Evolutionary conservation across 139 green algal species (phyloP), one percentile per base, ranked within the genome.

Genomic region (Micractinium sp.): DNA sequence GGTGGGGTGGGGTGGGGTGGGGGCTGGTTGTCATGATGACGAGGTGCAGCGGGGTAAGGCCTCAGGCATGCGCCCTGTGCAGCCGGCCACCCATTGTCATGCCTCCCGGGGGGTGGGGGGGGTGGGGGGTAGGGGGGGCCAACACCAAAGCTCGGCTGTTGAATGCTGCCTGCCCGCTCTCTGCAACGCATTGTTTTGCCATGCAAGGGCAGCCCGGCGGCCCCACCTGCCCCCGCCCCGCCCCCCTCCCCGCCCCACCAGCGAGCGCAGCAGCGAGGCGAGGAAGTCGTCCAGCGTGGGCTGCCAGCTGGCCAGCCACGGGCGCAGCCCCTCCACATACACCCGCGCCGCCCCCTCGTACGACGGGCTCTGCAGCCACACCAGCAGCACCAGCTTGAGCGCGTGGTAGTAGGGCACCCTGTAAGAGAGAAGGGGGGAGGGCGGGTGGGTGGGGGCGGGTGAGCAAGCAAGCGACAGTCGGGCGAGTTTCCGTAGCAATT

Each of bases 321-420:
- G 74, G 1, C 74, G 85, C 69, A 88, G 69, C 12, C 85, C 85
- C 85, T 81, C 63, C 12, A 63, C 19, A 31, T 77, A 79, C 56
- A 89, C 67, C 69, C 53, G 82, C 81, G 41, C 63, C 33, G 56
- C 85, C 23, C 74, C 85, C 85, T 89, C 85, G n/a, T 88, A 92
- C 18, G 86, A 27, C n/a, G 90, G 61, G 87, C 29, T 60, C 69
- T 96, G 93, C 35, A 96, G 88, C 93, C 93, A 96, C 38, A 96
- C 33, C 73, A 96, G 88, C 33, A 94, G 90, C 18, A 87, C 90
- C 81, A 95, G 87, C 88, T 96, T 96, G 18, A 89, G 22, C 23
- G 93, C 82, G 35, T 91, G 85, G 86, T 96, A 96, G 82, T 93
- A 96, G 1, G 93, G 93, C 27, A 95, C 83, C 88, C 86, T 92